These are phyloP conservation scores for Phialophora expanda DNA, from an alignment of 2,329 filamentous ascomycete species.

Conservation along the genomic window DNA sequence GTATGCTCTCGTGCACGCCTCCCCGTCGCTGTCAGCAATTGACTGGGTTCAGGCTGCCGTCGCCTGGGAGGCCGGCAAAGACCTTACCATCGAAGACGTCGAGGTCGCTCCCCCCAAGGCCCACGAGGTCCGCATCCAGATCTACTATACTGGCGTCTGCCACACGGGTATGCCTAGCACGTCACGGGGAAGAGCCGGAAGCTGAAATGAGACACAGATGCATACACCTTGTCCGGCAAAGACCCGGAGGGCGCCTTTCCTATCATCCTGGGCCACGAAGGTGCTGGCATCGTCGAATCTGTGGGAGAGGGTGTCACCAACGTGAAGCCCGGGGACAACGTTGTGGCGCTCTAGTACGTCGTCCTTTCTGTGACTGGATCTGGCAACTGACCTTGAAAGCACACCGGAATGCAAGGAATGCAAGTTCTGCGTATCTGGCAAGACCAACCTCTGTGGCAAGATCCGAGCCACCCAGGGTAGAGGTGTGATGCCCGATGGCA, in stretches of 20 bases:
- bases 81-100: conserved; percentile 85
- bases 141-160: conserved; percentile 98
- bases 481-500: conserved; percentile 97
- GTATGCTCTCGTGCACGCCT: conserved; percentile 44
- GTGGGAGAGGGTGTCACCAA: conserved; percentile 93
- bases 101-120: conserved; percentile 88
- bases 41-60: conserved; percentile 72
- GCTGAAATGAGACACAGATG: conserved; percentile 61
- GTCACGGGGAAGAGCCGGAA: conserved; percentile 18
- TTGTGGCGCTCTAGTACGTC: conserved; percentile 81
- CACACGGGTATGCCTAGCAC: conserved; percentile 74
- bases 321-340: conserved; percentile 91
- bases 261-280: conserved; percentile 86
- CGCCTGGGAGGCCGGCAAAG: conserved; percentile 94
- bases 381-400: conserved; percentile 55
- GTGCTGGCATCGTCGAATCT: conserved; percentile 89
- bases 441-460: conserved; percentile 99
- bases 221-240: conserved; percentile 94
- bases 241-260: conserved; percentile 96
- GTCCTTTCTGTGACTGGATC: neutral
- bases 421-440: conserved; percentile 99
- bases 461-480: conserved; percentile 95
- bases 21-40: conserved; percentile 15
- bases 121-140: conserved; percentile 94
- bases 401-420: conserved; percentile 96